A percentile compares a stretch with the other conserved stretches of the same genome.
Conservation (phyloP, 805 yeast genomes). For the Yarrowia sp. region DNA sequence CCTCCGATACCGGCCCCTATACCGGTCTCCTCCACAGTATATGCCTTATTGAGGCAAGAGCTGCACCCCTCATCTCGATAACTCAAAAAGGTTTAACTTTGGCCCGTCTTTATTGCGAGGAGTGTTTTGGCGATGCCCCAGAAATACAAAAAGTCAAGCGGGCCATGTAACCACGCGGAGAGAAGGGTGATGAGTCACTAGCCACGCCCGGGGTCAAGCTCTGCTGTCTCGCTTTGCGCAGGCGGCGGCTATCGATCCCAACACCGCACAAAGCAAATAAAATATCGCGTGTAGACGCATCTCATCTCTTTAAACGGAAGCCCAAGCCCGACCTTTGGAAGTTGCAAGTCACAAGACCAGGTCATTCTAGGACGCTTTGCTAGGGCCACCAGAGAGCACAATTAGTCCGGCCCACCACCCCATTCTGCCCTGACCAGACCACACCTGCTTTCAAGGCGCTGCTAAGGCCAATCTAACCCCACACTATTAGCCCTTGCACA, state of each 20-base stretch:
- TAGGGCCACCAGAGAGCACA: constrained; percentile 18
- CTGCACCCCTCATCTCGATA: constrained; percentile 39
- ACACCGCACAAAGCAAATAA: constrained; percentile 8
- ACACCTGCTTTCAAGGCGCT: no score
- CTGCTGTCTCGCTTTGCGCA: neutral
- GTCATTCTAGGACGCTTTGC: no score
- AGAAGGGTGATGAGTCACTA: constrained; percentile 25
- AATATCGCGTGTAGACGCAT: constrained; percentile 18
- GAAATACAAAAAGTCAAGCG: constrained; percentile 6
- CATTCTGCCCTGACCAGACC: no score
- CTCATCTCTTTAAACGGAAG: neutral
- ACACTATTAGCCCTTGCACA: neutral
- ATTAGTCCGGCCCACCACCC: no score
- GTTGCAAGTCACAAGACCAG: constrained; percentile 30
- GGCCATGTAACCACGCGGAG: constrained; percentile 1
- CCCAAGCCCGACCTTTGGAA: neutral
- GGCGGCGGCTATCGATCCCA: constrained; percentile 19
- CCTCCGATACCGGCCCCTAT: constrained; percentile 34
- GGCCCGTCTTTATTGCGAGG: neutral
- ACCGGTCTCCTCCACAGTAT: neutral
- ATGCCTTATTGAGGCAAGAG: constrained; percentile 17
- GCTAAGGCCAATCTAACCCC: neutral
- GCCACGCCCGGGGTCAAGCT: constrained; percentile 2
- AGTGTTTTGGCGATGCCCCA: constrained; percentile 29
- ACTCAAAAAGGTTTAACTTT: neutral